These are phyloP conservation scores for Eragrostis nindensis DNA, from an alignment of 176 grass and related monocot genomes.

Conservation along the genomic window DNA sequence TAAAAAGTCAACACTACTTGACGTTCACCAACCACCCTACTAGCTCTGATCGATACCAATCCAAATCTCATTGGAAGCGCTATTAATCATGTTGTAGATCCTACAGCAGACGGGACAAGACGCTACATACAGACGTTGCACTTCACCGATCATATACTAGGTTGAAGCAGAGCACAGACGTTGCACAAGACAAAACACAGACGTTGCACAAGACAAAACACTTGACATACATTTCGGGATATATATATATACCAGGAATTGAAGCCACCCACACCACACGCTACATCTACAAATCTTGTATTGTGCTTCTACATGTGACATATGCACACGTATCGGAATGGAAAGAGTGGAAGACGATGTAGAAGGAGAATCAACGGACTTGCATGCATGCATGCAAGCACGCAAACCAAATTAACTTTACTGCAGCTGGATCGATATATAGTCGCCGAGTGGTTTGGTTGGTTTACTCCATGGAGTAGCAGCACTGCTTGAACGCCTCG, in stretches of 20 bases:
- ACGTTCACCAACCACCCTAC: background rate
- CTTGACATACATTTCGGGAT: background rate
- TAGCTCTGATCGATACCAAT: background rate
- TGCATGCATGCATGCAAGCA: background rate
- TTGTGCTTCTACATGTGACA: background rate
- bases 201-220: background rate
- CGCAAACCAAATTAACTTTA: too few relatives aligned
- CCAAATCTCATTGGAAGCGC: background rate
- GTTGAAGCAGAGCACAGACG: background rate
- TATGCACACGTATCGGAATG: background rate
- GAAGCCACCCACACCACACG: background rate
- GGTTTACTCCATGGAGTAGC: slow-evolving; percentile 55
- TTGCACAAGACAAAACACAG: too few relatives aligned
- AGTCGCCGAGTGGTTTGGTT: too few relatives aligned
- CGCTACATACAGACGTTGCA: too few relatives aligned
- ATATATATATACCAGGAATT: background rate
- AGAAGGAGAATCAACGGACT: background rate
- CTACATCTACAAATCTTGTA: background rate
- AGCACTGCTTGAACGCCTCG: slow-evolving; percentile 65
- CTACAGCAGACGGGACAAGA: background rate
- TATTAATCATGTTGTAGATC: background rate
- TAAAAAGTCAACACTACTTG: background rate
- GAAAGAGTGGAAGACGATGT: background rate
- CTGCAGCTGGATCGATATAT: too few relatives aligned
- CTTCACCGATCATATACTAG: background rate